Evolutionary conservation across 306 rosid genomes (phyloP), one percentile per base, ranked within the genome.

Genomic region (Cajanus cajan): DNA sequence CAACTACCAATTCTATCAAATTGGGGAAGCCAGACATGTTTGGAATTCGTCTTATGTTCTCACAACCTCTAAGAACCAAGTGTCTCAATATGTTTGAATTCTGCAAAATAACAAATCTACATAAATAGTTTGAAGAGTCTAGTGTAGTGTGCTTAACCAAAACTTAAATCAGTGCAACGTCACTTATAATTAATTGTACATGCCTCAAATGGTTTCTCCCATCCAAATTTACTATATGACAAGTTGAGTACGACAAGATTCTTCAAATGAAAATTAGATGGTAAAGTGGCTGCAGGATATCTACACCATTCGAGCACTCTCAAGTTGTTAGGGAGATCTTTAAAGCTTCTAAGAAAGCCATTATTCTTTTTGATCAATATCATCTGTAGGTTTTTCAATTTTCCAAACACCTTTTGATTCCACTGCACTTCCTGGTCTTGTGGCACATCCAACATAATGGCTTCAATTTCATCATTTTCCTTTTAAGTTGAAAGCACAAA

Each of bases 201-300:
- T 44, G 43, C 74, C 59, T 69, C 2, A 1, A 45, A 7, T 44
- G 74, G 58, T 45, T 68, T 8, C 15, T 68, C n/a, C 57, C 58
- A 44, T 25, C 0, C 4, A 45, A 68, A 68, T 36, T 3, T 2
- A 25, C 58, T 68, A 5, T 15, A 0, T 25, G 41, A 44, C 71
- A 74, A 3, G 36, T 81, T 22, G 2, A 81, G 51, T 52, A 19
- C 24, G 31, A n/a, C 58, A 22, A 81, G 80, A 8, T 54, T 43
- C 14, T 10, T 55, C 0, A 34, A 40, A 28, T 7, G 34, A 55
- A 41, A 74, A n/a, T 22, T 22, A 8, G 14, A 2, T 15, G 80
- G 80, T 58, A 74, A 66, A n/a, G 28, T 43, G 13, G 64, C 5
- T 41, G 54, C 9, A 40, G 84, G 84, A 57, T 55, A 81, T 41